These are phyloP conservation scores for Nigrospora osmanthi DNA, from an alignment of 2,329 filamentous ascomycete genomes.

Conservation along the genomic window DNA sequence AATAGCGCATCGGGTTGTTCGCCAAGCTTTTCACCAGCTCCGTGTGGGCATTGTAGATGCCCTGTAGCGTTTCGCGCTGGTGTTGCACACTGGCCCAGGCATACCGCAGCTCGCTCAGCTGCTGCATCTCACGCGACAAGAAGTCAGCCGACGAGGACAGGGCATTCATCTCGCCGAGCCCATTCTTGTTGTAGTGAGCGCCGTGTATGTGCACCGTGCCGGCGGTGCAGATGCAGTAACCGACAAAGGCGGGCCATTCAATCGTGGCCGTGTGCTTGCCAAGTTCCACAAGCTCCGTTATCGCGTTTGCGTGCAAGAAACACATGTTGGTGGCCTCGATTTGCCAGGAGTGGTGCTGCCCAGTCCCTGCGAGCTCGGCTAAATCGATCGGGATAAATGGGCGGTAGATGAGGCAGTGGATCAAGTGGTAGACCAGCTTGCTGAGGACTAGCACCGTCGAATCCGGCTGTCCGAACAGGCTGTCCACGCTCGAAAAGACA, in stretches of 20 bases:
- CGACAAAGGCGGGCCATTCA: slow-evolving; percentile 81
- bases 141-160: slow-evolving; percentile 59
- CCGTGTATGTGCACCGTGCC: slow-evolving; percentile 86
- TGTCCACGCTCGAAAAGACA: slow-evolving; percentile 67
- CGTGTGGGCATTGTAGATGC: slow-evolving; percentile 69
- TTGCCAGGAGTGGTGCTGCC: slow-evolving; percentile 87
- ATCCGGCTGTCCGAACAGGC: slow-evolving; percentile 69
- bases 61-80: slow-evolving; percentile 70
- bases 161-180: slow-evolving; percentile 48
- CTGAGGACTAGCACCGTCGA: slow-evolving; percentile 73
- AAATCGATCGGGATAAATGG: slow-evolving; percentile 82
- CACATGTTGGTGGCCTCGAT: slow-evolving; percentile 86
- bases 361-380: slow-evolving; percentile 68
- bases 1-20: slow-evolving; percentile 63
- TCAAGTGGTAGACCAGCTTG: slow-evolving; percentile 80
- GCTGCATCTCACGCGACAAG: slow-evolving; percentile 70
- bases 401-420: slow-evolving; percentile 80
- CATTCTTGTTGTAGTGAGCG: slow-evolving; percentile 61
- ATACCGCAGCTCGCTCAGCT: slow-evolving; percentile 66
- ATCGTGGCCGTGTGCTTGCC: slow-evolving; percentile 66
- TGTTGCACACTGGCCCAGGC: slow-evolving; percentile 74
- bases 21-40: slow-evolving; percentile 70
- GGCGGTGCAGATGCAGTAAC: slow-evolving; percentile 79
- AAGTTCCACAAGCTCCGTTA: slow-evolving; percentile 73
- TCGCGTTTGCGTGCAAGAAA: slow-evolving; percentile 79